These are phyloP conservation scores for Rhizopogon salebrosus DNA, from an alignment of 768 basidiomycete genomes.

Conservation along the genomic window DNA sequence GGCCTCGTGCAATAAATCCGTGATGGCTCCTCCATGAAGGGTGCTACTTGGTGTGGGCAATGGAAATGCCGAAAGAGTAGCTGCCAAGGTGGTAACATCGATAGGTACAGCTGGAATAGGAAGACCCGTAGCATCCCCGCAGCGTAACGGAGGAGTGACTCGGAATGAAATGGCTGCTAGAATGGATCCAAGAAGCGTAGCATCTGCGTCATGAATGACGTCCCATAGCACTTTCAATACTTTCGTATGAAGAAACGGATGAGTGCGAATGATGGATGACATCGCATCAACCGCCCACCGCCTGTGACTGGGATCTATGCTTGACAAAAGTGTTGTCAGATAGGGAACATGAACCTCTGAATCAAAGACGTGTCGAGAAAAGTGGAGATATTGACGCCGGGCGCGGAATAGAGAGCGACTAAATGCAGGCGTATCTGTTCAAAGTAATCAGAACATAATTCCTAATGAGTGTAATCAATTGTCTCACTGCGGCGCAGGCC, in stretches of 20 bases:
- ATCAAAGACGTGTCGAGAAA: conserved; percentile 31
- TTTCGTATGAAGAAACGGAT: conserved; percentile 28
- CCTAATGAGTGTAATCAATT: conserved; percentile 3
- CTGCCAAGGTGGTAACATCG: neutral
- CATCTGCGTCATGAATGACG: neutral
- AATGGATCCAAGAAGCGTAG: neutral
- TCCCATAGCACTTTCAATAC: conserved; percentile 26
- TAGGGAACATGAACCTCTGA: conserved; percentile 45
- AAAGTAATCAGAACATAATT: conserved; percentile 6
- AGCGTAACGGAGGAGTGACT: neutral
- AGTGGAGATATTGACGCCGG: conserved; percentile 34
- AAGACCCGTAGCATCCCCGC: neutral
- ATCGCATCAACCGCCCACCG: conserved; percentile 31
- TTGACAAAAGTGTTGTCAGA: conserved; percentile 34
- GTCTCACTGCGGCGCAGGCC: conserved; percentile 7
- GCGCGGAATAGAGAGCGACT: conserved; percentile 26
- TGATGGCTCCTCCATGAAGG: neutral
- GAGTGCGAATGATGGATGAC: conserved; percentile 26
- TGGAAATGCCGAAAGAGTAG: neutral
- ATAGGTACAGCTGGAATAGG: neutral
- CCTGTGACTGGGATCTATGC: conserved; percentile 21
- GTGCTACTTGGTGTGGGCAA: too few species aligned
- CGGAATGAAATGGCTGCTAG: neutral
- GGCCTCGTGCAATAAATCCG: conserved; percentile 4
- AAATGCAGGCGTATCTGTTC: conserved; percentile 11